These are phyloP conservation scores for Ettlia oleoabundans DNA, from an alignment of 139 green algal species.

Conservation along the genomic window DNA sequence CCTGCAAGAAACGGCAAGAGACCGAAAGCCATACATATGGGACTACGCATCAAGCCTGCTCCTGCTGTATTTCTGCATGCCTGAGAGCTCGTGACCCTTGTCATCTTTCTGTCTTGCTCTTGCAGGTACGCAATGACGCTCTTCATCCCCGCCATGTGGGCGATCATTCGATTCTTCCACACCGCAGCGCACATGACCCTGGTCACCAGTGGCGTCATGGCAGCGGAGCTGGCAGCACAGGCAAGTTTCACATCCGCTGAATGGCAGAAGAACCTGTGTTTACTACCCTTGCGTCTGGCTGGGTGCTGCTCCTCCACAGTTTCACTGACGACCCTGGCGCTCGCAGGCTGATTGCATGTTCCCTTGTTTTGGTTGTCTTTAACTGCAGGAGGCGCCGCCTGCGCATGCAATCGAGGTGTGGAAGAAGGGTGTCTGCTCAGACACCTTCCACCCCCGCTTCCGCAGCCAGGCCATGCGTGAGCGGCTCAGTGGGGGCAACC, in stretches of 20 bases:
- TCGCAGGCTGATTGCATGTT: too few species aligned
- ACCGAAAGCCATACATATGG: too few species aligned
- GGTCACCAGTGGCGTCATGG: conserved; percentile 36
- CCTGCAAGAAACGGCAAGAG: too few species aligned
- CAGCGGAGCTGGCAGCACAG: conserved; percentile 21
- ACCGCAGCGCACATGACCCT: conserved; percentile 77
- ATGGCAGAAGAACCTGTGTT: too few species aligned
- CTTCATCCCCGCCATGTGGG: conserved; percentile 91
- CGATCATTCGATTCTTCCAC: conserved; percentile 88
- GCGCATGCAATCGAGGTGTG: conserved; percentile 73
- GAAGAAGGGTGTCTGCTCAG: conserved; percentile 66
- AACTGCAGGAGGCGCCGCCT: conserved; percentile 16
- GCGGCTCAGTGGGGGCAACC: conserved; percentile 75
- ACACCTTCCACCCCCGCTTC: conserved; percentile 89
- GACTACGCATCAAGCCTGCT: too few species aligned
- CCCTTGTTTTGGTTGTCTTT: too few species aligned
- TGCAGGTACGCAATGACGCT: conserved; percentile 76
- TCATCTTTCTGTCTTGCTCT: not conserved
- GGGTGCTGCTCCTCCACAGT: too few species aligned
- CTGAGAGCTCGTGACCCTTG: too few species aligned
- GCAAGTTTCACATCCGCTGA: not conserved
- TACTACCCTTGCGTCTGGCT: too few species aligned
- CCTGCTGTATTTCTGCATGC: too few species aligned
- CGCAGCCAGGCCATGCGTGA: conserved; percentile 69
- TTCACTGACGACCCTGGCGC: too few species aligned